Evolutionary conservation across 768 basidiomycete genomes (phyloP).

Genomic region (Mycena leptocephala): DNA sequence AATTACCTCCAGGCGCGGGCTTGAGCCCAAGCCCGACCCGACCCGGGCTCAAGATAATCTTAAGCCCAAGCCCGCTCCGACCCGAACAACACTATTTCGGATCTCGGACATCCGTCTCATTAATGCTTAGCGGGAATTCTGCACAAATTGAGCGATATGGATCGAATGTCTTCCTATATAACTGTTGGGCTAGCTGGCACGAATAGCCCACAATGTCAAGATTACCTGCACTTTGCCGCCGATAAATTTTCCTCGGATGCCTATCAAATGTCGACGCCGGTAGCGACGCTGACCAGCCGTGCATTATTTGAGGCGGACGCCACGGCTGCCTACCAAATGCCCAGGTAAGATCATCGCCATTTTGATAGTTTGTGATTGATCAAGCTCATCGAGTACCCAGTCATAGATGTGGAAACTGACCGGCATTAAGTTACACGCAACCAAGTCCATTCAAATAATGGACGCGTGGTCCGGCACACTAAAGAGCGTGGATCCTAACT

Average conservation of each 20-base stretch:
- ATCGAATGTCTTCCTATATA: too few relatives aligned
- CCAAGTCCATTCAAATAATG: constrained; percentile 12
- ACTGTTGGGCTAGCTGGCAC: too few relatives aligned
- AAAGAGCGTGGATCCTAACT: constrained; percentile 19
- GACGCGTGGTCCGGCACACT: constrained; percentile 17
- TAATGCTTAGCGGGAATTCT: too few relatives aligned
- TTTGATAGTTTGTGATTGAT: constrained; percentile 7
- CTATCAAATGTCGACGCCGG: constrained; percentile 18
- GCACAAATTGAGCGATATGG: too few relatives aligned
- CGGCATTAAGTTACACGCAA: constrained; percentile 9
- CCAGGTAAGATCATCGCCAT: constrained; percentile 2
- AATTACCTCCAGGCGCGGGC: too few relatives aligned
- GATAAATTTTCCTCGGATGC: constrained; percentile 22
- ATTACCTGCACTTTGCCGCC: constrained; percentile 21
- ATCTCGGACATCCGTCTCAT: too few relatives aligned
- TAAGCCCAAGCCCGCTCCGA: too few relatives aligned
- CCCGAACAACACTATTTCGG: too few relatives aligned
- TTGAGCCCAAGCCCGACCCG: too few relatives aligned
- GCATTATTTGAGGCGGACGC: constrained; percentile 18
- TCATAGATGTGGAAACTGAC: constrained; percentile 19
- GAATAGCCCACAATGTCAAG: constrained; percentile 19
- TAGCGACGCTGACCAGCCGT: constrained; percentile 15
- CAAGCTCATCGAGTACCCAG: constrained; percentile 14
- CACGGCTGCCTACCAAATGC: constrained; percentile 19
- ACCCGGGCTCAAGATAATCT: too few relatives aligned